Evolutionary conservation across 805 yeast species (phyloP).

Genomic region (Tetrapisispora fleetii): DNA sequence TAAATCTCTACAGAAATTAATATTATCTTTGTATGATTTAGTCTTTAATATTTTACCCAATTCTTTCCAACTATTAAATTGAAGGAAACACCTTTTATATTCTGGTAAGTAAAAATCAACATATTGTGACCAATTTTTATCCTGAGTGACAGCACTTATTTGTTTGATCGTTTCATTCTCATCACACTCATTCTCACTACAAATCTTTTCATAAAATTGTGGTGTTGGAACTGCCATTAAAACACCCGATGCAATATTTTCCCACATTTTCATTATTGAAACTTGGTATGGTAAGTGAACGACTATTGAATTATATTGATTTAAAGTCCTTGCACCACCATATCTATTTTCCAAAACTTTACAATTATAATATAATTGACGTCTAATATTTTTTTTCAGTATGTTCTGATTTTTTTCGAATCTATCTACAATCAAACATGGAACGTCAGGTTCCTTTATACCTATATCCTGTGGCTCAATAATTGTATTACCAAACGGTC

Average conservation of each 20-base stretch:
- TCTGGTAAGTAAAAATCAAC: constrained; percentile 8
- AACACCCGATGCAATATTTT: constrained; percentile 5
- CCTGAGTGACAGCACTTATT: constrained; percentile 3
- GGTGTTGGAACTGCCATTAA: constrained; percentile 7
- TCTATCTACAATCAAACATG: constrained; percentile 6
- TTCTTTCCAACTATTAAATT: constrained; percentile 6
- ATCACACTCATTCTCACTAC: constrained; percentile 2
- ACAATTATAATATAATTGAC: neutral
- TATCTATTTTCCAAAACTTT: constrained; percentile 1
- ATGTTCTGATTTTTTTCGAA: constrained; percentile 2
- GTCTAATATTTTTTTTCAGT: neutral
- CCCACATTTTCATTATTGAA: constrained; percentile 11
- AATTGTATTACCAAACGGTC: constrained; percentile 7
- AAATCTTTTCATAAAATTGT: constrained; percentile 5
- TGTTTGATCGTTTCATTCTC: neutral
- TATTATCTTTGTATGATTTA: constrained; percentile 2
- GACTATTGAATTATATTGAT: constrained; percentile 4
- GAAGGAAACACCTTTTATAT: constrained; percentile 6
- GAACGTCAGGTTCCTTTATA: neutral
- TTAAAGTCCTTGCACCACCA: constrained; percentile 9
- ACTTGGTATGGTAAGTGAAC: constrained; percentile 9
- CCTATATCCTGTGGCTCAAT: neutral
- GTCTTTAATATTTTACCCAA: constrained; percentile 2
- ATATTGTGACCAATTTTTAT: constrained; percentile 4
- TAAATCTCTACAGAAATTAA: constrained; percentile 6